Base-by-base conservation (phyloP, 2,329 filamentous ascomycete genomes). In the Alternaria postmessia region DNA sequence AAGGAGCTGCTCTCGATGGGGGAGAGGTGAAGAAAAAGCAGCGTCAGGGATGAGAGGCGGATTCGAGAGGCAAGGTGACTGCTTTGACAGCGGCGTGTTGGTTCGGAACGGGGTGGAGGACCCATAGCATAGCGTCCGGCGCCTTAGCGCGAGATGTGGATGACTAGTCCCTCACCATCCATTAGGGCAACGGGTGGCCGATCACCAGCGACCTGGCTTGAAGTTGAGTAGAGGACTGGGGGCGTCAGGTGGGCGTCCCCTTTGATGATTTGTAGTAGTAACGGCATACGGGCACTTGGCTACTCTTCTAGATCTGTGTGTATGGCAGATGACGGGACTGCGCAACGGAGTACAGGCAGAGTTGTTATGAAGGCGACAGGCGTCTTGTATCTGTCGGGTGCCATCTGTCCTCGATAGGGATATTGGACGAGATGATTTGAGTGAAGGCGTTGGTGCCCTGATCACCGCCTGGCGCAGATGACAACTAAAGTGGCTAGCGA, bases 171-270 rank as follows among this genome's bases (percentile, higher is more conserved):
- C 48, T 62, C 51, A 56, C 51, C 36, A 62, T 55, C 20, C 51
- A 41, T 56, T 54, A 62, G 59, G 55, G 51, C 52, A 64, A 62
- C 62, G 62, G 62, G 54, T 54, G 58, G 57, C 22, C 22, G 46
- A 61, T 57, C 54, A 53, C 34, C 42, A 61, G 41, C 46, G 7
- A 49, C 46, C 46, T 49, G 32, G 42, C 24, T 44, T 28, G 41
- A 11, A 44, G 28, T 12, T 42, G 49, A 54, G 41, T 16, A 43
- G 11, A 18, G 30, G 32, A 24, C n/a, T 16, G 32, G 22, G 20
- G 30, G 18, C 46, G 20, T 7, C 46, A 4, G 16, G 3, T 26
- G 32, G 46, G 14, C 30, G 32, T 18, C 32, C 14, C 16, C 5
- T 26, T 38, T 24, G 5, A 49, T 22, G 6, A 18, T 24, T 49